These are phyloP conservation scores for Aspergillus sp. DNA, from an alignment of 2,329 filamentous ascomycete genomes.

Conservation along the genomic window DNA sequence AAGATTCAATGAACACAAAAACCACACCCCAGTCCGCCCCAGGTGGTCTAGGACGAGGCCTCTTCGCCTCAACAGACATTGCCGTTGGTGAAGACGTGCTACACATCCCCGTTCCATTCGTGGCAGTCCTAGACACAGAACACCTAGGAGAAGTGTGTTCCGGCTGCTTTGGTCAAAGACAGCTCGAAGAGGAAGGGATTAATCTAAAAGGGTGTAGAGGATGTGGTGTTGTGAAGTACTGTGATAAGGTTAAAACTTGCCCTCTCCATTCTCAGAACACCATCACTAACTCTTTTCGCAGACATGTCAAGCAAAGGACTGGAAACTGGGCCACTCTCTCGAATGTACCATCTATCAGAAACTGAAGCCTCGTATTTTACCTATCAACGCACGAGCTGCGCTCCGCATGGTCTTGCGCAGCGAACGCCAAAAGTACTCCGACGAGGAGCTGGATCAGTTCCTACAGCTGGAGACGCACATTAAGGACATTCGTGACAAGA, in stretches of 20 bases:
- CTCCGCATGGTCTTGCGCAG: constrained; percentile 55
- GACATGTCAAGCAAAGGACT: constrained; percentile 61
- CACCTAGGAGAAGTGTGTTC: constrained; percentile 59
- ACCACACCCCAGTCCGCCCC: constrained; percentile 27
- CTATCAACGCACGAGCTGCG: constrained; percentile 58
- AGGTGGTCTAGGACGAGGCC: constrained; percentile 51
- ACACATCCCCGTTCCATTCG: constrained; percentile 53
- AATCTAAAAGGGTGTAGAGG: constrained; percentile 59
- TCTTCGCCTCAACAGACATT: constrained; percentile 57
- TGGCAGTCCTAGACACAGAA: constrained; percentile 56
- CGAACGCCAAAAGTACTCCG: constrained; percentile 37
- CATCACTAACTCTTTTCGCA: constrained; percentile 29
- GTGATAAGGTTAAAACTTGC: constrained; percentile 52
- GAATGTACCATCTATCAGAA: constrained; percentile 59
- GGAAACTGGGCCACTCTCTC: constrained; percentile 60
- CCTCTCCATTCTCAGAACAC: not conserved
- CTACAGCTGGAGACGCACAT: constrained; percentile 52
- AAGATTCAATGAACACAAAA: constrained; percentile 19
- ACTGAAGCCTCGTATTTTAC: constrained; percentile 51
- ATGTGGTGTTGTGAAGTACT: constrained; percentile 62
- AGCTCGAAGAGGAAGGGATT: constrained; percentile 22
- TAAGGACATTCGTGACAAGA: constrained; percentile 47
- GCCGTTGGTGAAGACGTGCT: constrained; percentile 53
- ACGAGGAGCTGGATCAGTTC: constrained; percentile 47
- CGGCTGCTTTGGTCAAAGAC: constrained; percentile 54